Base-by-base conservation (phyloP, 495 filamentous ascomycete genomes). In the Tuber melanosporum region DNA sequence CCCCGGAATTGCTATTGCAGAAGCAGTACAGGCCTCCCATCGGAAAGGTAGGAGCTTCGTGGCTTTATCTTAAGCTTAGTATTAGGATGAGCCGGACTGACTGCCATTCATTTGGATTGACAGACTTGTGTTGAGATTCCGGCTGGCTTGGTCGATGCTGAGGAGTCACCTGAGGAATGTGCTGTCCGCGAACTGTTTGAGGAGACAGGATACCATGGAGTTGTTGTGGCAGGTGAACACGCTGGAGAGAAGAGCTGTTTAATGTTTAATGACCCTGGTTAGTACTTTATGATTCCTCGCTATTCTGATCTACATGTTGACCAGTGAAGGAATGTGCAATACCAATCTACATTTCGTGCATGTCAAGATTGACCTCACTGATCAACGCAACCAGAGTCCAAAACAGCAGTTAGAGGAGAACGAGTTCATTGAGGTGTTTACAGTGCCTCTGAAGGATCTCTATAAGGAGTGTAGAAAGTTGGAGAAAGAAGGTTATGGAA, bases 121-220 rank as follows among this genome's bases (percentile, higher is more conserved):
- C 26, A 80, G 78, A 62, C 71, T 26, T 88, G 89, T 47, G 91
- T 97, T 75, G 94, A 97, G 83, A 87, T 96, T 3, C 94, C 94
- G 0, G 94, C 94, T 5, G 94, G 94, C 0, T 85, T 98, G 14
- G 89, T 97, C 20, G 94, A 98, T 85, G 91, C 90, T 12, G 90
- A 89, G 44, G 94, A 97, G 84, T 92, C 89, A 0, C 89, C 91
- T 1, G 92, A 94, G 80, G 84, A 92, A 76, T 92, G 92, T 74
- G 94, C 94, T 12, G 87, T 97, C 20, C 87, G 94, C n/a, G 94
- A 98, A 82, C 87, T 99, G 76, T 93, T 90, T 79, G 95, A 99
- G 84, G 95, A 99, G 85, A 97, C 95, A 0, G 95, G 95, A 8
- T 98, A 95, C 83, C 88, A 93, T 45, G 94, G 92, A 26, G 87